These are phyloP conservation scores for Brasenia schreberi DNA, from an alignment of 164 flowering plant species.

Conservation along the genomic window DNA sequence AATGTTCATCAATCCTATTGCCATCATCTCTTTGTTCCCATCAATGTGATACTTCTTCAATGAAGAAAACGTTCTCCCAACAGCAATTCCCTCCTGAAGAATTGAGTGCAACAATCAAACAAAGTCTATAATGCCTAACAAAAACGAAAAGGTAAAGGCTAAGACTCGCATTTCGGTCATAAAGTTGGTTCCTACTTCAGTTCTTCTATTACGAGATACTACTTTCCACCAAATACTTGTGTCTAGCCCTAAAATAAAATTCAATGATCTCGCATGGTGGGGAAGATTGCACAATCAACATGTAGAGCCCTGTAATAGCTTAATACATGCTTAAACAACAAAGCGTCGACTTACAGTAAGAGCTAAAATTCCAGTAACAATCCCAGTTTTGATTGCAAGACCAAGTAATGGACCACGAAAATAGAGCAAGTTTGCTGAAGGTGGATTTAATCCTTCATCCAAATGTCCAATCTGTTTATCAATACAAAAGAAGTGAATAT, in stretches of 20 bases:
- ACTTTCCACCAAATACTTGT: no score
- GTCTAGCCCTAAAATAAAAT: no score
- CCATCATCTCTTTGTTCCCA: constrained; percentile 84
- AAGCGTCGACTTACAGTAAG: constrained; percentile 36
- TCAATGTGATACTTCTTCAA: constrained; percentile 60
- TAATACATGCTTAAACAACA: no score
- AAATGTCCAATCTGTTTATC: constrained; percentile 49
- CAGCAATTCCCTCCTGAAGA: constrained; percentile 69
- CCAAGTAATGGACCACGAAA: constrained; percentile 24
- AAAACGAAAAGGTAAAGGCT: no score
- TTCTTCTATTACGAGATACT: no score
- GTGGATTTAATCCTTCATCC: constrained; percentile 61
- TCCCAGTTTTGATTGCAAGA: constrained; percentile 38
- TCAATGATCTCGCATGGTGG: no score
- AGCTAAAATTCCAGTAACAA: constrained; percentile 46
- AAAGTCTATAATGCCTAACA: no score
- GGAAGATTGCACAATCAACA: no score
- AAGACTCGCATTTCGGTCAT: no score
- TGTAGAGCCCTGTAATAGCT: no score
- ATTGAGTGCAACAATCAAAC: no score
- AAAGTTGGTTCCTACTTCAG: no score
- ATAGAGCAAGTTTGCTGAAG: constrained; percentile 34
- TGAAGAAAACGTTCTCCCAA: constrained; percentile 70
- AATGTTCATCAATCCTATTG: constrained; percentile 69
- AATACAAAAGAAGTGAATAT: background rate